Conservation (phyloP, 1,139 yeast species). For the Kodamaea arcana region DNA sequence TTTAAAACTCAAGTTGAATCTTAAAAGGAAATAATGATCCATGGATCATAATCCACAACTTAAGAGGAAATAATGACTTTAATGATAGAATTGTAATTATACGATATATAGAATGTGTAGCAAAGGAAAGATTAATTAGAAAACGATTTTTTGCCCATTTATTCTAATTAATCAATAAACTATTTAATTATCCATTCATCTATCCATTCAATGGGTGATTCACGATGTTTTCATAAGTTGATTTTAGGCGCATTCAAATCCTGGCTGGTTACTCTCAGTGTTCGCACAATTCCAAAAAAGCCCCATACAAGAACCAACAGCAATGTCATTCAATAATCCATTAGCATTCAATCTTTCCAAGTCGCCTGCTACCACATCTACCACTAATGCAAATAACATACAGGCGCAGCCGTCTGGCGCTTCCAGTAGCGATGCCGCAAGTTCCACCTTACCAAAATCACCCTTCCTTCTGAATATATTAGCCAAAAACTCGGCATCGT, state of each 20-base stretch:
- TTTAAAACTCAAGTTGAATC: constrained; percentile 22
- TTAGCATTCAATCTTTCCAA: constrained; percentile 38
- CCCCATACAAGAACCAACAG: constrained; percentile 2
- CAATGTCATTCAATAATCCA: constrained; percentile 32
- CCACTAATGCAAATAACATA: constrained; percentile 29
- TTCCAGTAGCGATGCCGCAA: not conserved
- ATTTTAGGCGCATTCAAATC: too few species aligned
- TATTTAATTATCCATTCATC: too few species aligned
- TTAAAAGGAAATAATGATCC: constrained; percentile 12
- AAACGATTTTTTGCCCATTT: too few species aligned
- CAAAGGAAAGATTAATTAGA: not conserved
- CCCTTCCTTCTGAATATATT: constrained; percentile 20
- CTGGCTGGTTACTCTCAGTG: too few species aligned
- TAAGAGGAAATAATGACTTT: too few species aligned
- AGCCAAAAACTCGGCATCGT: constrained; percentile 8
- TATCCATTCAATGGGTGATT: too few species aligned
- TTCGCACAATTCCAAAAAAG: too few species aligned
- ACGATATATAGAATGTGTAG: not conserved
- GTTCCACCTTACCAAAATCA: constrained; percentile 10
- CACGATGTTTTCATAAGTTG: too few species aligned
- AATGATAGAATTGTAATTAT: constrained; percentile 3
- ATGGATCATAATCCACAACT: too few species aligned
- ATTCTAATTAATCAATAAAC: too few species aligned
- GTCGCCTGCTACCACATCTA: constrained; percentile 44
- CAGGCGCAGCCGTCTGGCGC: constrained; percentile 18